Evolutionary conservation across 371 early-diverging fungal species (phyloP).

Genomic region (Gilbertella persicaria): DNA sequence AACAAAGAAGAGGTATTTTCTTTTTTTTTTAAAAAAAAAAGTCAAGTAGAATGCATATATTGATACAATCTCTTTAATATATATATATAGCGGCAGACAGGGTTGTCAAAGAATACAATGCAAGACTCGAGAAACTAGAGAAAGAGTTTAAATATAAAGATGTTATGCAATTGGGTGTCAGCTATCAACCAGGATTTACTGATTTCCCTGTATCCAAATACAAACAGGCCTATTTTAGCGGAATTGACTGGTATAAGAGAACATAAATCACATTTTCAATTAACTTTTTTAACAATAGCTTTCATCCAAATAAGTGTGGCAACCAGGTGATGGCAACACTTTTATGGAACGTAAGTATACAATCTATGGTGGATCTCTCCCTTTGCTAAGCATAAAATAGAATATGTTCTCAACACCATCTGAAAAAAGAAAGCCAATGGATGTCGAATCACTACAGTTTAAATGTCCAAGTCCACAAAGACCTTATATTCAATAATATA

Average conservation of each 20-base stretch:
- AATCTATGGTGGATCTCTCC: background rate
- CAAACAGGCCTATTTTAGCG: constrained; percentile 60
- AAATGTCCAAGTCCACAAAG: constrained; percentile 55
- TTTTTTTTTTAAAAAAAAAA: background rate
- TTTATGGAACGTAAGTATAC: constrained; percentile 60
- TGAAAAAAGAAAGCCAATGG: constrained; percentile 38
- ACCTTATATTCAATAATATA: constrained; percentile 50
- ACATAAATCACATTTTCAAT: constrained; percentile 2
- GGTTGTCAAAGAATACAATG: constrained; percentile 58
- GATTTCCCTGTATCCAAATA: constrained; percentile 55
- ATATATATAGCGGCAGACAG: constrained; percentile 51
- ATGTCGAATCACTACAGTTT: constrained; percentile 37
- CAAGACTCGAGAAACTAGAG: constrained; percentile 51
- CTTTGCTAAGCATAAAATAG: constrained; percentile 19
- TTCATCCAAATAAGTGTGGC: constrained; percentile 67
- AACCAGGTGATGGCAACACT: constrained; percentile 66
- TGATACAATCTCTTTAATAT: background rate
- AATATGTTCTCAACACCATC: constrained; percentile 56
- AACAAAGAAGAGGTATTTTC: constrained; percentile 47
- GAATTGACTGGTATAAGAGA: constrained; percentile 58
- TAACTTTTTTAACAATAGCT: constrained; percentile 40
- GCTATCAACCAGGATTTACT: constrained; percentile 63
- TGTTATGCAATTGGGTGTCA: constrained; percentile 52
- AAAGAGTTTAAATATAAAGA: constrained; percentile 45
- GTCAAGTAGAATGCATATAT: background rate